Evolutionary conservation across 805 yeast species (phyloP), one percentile per base, ranked within the genome.

Genomic region (Saccharomyces cerevisiae): DNA sequence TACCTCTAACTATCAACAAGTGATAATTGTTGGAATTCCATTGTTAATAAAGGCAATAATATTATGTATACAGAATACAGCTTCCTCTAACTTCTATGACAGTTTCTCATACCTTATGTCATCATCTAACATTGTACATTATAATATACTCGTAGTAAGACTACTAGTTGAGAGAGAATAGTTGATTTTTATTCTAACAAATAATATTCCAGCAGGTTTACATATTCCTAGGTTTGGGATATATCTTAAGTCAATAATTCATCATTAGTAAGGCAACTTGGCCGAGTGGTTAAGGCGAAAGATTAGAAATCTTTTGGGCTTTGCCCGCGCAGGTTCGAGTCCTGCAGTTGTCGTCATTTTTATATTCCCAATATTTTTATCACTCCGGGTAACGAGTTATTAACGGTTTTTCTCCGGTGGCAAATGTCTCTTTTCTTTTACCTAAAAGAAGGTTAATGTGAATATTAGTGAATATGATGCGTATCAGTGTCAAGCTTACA

Each of bases 231-330:
- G n/a, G n/a, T n/a, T n/a, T n/a, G n/a, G n/a, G n/a, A n/a, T n/a
- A n/a, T n/a, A n/a, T n/a, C n/a, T n/a, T n/a, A n/a, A n/a, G n/a
- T n/a, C n/a, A n/a, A n/a, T n/a, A n/a, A n/a, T n/a, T n/a, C n/a
- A n/a, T n/a, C n/a, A 29, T 29, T 29, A 9, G 3, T 5, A 26
- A 55, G 76, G 74, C 76, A 71, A 68, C 72, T 71, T 78, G 81
- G 79, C 81, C 81, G 81, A 77, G 81, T 74, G 81, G 81, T 77
- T 77, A 77, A 77, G 80, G 81, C 79, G 80, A 77, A 76, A 77
- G 81, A 77, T 75, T 74, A 73, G 77, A 73, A 73, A 75, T 75
- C 78, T 74, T 74, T 75, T 75, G 78, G 79, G 78, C 73, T 68
- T 70, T 73, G 70, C 77, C 78, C 77, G 78, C 78, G 77, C 77